Evolutionary conservation across 495 filamentous ascomycete genomes (phyloP), one percentile per base, ranked within the genome.

Genomic region (Choiromyces venosus): DNA sequence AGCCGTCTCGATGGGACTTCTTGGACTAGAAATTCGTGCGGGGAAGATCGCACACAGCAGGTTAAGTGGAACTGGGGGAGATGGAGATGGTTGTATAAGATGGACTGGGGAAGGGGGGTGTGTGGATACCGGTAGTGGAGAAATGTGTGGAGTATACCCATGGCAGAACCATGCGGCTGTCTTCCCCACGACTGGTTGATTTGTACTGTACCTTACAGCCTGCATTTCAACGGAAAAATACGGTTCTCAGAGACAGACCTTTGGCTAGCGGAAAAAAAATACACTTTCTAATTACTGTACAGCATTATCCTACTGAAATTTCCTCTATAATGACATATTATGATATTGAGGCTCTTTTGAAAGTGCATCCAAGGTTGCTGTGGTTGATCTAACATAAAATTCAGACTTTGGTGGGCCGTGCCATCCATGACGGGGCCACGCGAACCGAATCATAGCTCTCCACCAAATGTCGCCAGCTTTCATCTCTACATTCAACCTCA

Each of bases 61-160:
- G 25, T 33, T 61, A 61, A 29, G 52, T 18, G 25, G 52, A 33
- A 33, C 52, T n/a, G 3, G 25, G 52, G 52, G 10, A 61, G 44
- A 61, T 61, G 52, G 52, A 29, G 52, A 61, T 33, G 52, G 52
- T 61, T 61, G 52, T 61, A 61, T 61, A 29, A 61, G 52, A 61
- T 61, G 52, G 52, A 61, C 16, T 61, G 25, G 25, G 25, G 18
- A 61, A 29, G 25, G 14, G 52, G 52, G 52, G 1, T 61, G 25
- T 12, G 40, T 18, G 40, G 52, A 29, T 61, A n/a, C n/a, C 0
- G 52, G n/a, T 16, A 29, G 52, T 61, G 52, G 52, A 61, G 25
- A 61, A 61, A 33, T 61, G 25, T 33, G 25, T 12, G 25, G 52
- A 16, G 12, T 33, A 12, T 14, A 29, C 52, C 25, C 52, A 61